Base-by-base conservation (phyloP, 2,329 filamentous ascomycete species). In the Colletotrichum limetticola region DNA sequence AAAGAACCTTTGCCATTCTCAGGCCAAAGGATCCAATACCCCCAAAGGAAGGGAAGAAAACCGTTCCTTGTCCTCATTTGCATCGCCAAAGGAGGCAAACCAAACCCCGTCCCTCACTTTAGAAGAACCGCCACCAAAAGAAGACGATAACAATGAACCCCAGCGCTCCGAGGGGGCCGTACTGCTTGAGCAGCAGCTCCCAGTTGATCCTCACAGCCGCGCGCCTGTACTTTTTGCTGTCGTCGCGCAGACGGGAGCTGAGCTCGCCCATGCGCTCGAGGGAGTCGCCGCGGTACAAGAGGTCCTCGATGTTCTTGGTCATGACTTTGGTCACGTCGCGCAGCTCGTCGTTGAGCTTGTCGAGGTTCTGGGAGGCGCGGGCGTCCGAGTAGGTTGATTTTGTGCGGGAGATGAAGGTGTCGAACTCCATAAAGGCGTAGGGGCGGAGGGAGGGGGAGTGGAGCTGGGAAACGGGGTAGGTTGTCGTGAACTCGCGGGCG, bases 261-360 rank as follows among this genome's bases (percentile, higher is more conserved):
- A 98, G 93, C 85, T 98, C 96, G 74, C 97, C 96, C 97, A 99
- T 99, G 79, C 95, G 91, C 85, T 99, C 97, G 77, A 99, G 85
- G 79, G 92, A 97, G 82, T 99, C 97, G 32, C 97, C 97, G 74
- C 97, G 89, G 82, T 99, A 99, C 66, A 99, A 86, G 80, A 99
- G 86, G 83, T 99, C 97, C 87, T 99, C 97, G 77, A 99, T 98
- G 83, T 99, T 99, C 90, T 98, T 98, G 68, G 95, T 98, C 97
- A 99, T 99, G 80, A 99, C 95, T 85, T 98, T 95, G 1, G 97
- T 98, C 68, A 99, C 97, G 84, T 98, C 97, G 82, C 95, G 93
- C 76, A 99, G 90, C 88, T 99, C 97, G 80, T 98, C 95, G 81
- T 99, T 98, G 76, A 99, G 88, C 85, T 96, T 95, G 83, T 97